Evolutionary conservation across 2,329 filamentous ascomycete species (phyloP).

Genomic region (Fusarium heterosporum): DNA sequence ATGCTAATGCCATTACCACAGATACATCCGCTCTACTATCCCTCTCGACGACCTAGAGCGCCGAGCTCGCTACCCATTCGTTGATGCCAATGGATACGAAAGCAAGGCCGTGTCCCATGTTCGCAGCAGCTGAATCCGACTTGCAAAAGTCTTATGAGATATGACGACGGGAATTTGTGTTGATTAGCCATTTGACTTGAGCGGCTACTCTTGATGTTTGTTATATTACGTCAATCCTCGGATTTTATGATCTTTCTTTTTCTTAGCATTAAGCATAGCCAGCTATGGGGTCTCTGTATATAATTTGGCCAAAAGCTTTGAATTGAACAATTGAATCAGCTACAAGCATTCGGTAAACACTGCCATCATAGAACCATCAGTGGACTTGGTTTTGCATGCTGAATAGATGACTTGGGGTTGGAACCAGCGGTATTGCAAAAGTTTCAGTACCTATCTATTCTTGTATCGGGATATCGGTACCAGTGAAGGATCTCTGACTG

Average conservation of each 20-base stretch:
- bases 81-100: slow-evolving; percentile 66
- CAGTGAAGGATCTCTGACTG: not conserved
- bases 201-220: slow-evolving; percentile 32
- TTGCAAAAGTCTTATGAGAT: slow-evolving; percentile 13
- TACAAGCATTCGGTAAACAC: not conserved
- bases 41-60: slow-evolving; percentile 84
- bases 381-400: too few relatives aligned
- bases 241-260: slow-evolving; percentile 16
- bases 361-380: not conserved
- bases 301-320: slow-evolving; percentile 12
- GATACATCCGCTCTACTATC: slow-evolving; percentile 87
- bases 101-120: slow-evolving; percentile 56
- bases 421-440: too few relatives aligned
- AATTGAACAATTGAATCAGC: not conserved
- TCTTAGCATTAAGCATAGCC: slow-evolving; percentile 37
- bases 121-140: slow-evolving; percentile 36
- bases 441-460: not conserved
- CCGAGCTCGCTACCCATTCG: slow-evolving; percentile 76
- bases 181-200: slow-evolving; percentile 12
- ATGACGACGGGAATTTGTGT: slow-evolving; percentile 4
- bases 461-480: too few relatives aligned
- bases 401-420: not conserved
- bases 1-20: slow-evolving; percentile 53
- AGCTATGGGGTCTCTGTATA: slow-evolving; percentile 24
- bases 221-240: slow-evolving; percentile 16